These are phyloP conservation scores for Backusella circina DNA, from an alignment of 192 early-diverging fungal genomes.

Conservation along the genomic window DNA sequence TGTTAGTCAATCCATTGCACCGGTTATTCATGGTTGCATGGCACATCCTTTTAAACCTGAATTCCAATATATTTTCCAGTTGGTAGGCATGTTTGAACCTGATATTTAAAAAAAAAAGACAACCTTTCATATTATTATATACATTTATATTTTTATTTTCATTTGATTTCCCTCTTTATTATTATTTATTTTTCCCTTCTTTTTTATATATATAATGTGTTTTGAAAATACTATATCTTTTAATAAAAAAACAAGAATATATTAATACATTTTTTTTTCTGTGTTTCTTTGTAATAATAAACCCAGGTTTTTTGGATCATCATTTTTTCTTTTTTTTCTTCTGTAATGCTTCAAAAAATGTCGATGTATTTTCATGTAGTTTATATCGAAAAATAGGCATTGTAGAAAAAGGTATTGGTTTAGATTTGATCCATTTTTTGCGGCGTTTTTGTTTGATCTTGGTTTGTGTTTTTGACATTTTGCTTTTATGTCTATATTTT, in stretches of 20 bases:
- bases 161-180: conserved; percentile 1
- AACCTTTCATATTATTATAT: background rate
- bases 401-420: background rate
- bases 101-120: background rate
- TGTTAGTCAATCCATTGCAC: conserved; percentile 22
- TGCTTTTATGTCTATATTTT: background rate
- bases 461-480: background rate
- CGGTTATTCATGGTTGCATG: conserved; percentile 34
- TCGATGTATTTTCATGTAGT: background rate
- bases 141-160: background rate
- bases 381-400: background rate
- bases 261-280: background rate
- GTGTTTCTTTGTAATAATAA: background rate
- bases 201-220: conserved; percentile 2
- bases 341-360: background rate
- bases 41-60: conserved; percentile 30
- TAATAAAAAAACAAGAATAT: background rate
- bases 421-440: background rate
- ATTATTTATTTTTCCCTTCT: background rate
- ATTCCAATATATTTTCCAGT: conserved; percentile 30
- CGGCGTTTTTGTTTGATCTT: background rate
- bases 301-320: background rate
- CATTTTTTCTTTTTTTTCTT: background rate
- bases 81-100: conserved; percentile 12
- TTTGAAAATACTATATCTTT: background rate